phyloP scores from a whole-genome alignment of 2,329 filamentous ascomycete species.

The Phaeosphaeria sp. region DNA sequence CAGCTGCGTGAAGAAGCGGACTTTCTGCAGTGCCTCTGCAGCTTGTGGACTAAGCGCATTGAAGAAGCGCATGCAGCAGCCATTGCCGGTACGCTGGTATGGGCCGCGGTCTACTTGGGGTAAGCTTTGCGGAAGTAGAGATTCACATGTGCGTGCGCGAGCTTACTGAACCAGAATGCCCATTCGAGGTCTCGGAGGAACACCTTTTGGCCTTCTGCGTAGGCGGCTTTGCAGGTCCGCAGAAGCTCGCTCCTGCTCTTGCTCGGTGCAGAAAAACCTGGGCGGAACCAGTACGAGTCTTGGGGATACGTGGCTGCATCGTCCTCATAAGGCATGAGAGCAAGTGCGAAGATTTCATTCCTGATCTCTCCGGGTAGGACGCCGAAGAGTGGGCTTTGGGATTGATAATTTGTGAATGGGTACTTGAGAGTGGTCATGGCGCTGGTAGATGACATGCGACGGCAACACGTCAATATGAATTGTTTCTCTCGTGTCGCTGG shows the following conservation, averaged over 20 bases:
- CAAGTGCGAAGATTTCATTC: constrained; percentile 10
- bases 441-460: not conserved
- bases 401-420: constrained; percentile 4
- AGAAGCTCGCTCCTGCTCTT: constrained; percentile 13
- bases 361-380: constrained; percentile 12
- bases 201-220: constrained; percentile 12
- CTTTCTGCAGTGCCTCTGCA: constrained; percentile 9
- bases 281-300: constrained; percentile 15
- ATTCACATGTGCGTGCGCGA: not conserved
- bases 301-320: constrained; percentile 7
- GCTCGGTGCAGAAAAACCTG: constrained; percentile 9
- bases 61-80: constrained; percentile 7
- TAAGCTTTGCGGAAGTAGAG: too few relatives aligned
- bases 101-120: constrained; percentile 12
- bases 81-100: constrained; percentile 3
- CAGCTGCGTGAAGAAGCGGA: constrained; percentile 17
- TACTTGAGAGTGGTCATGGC: constrained; percentile 3
- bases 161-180: constrained; percentile 15
- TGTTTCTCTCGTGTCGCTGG: not conserved
- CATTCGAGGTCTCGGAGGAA: constrained; percentile 10
- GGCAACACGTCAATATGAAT: not conserved
- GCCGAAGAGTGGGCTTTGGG: constrained; percentile 12
- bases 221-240: constrained; percentile 11
- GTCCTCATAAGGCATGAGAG: constrained; percentile 14
- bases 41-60: constrained; percentile 2